These are phyloP conservation scores for Macrolepiota dolichaula DNA, from an alignment of 768 basidiomycete species.

Conservation along the genomic window DNA sequence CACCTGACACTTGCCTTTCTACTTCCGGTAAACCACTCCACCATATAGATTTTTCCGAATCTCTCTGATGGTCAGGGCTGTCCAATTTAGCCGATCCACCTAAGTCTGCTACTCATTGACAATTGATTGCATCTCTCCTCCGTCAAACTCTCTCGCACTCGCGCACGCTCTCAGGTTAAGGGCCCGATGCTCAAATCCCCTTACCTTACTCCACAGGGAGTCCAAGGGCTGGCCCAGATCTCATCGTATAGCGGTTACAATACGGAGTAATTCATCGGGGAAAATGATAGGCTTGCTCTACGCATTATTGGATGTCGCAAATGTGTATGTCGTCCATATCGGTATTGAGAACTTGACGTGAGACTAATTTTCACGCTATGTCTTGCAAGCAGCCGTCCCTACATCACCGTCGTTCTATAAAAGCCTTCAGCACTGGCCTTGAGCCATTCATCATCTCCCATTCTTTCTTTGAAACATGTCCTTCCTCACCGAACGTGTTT, in stretches of 20 bases:
- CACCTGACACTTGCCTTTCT: not conserved
- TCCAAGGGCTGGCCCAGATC: not conserved
- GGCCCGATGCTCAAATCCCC: slow-evolving; percentile 9
- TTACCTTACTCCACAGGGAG: not conserved
- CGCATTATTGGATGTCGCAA: not conserved
- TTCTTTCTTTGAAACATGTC: slow-evolving; percentile 4
- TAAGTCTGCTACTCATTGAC: not conserved
- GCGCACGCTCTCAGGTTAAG: slow-evolving; percentile 8
- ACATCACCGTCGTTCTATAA: slow-evolving; percentile 7
- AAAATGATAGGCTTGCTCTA: slow-evolving; percentile 7
- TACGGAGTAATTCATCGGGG: slow-evolving; percentile 9
- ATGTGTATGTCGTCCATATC: slow-evolving; percentile 6
- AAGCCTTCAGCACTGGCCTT: slow-evolving; percentile 1
- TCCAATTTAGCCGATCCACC: slow-evolving; percentile 2
- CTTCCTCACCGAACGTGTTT: slow-evolving; percentile 2
- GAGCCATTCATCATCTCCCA: not conserved
- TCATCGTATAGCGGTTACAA: slow-evolving; percentile 2
- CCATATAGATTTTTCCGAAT: slow-evolving; percentile 7
- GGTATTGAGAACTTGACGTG: slow-evolving; percentile 8
- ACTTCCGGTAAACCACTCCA: not conserved
- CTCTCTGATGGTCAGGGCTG: slow-evolving; percentile 7
- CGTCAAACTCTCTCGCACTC: slow-evolving; percentile 1
- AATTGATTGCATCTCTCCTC: slow-evolving; percentile 12
- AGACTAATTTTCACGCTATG: not conserved
- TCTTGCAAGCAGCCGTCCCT: not conserved